These are phyloP conservation scores for Recurvomyces mirabilis DNA, from an alignment of 495 filamentous ascomycete genomes.

Conservation along the genomic window DNA sequence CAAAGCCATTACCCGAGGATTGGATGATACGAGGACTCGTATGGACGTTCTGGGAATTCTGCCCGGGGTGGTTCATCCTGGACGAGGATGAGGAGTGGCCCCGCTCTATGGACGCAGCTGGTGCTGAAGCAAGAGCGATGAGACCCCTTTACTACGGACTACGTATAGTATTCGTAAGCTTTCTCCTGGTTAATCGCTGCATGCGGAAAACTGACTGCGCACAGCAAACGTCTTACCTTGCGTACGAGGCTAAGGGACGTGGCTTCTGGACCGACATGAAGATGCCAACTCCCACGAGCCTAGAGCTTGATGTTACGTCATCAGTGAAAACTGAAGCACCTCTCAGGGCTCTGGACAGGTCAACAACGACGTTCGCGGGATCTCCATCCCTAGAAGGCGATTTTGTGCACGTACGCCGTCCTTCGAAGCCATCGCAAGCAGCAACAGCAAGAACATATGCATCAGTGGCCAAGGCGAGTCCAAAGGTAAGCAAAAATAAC, in stretches of 20 bases:
- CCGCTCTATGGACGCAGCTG: conserved; percentile 56
- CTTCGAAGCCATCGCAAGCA: neutral
- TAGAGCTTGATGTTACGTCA: neutral
- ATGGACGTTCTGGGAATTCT: conserved; percentile 61
- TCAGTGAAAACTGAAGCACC: neutral
- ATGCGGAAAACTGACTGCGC: no score
- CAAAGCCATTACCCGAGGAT: conserved; percentile 70
- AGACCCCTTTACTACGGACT: conserved; percentile 61
- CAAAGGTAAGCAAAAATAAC: neutral
- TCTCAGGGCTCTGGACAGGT: neutral
- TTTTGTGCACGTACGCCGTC: neutral
- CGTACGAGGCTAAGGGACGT: conserved; percentile 1
- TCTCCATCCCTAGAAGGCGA: conserved; percentile 8
- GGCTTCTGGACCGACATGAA: neutral
- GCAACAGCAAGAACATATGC: neutral
- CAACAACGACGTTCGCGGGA: neutral
- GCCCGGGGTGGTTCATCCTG: conserved; percentile 55
- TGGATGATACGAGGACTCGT: conserved; percentile 65
- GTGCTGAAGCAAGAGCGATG: conserved; percentile 54
- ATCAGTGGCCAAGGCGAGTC: neutral
- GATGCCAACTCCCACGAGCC: neutral
- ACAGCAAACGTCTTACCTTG: conserved; percentile 8
- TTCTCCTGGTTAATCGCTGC: no score
- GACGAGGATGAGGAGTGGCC: conserved; percentile 67
- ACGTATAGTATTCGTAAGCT: conserved; percentile 9